Conservation (phyloP, 306 rosid species). For the Inga oerstediana region DNA sequence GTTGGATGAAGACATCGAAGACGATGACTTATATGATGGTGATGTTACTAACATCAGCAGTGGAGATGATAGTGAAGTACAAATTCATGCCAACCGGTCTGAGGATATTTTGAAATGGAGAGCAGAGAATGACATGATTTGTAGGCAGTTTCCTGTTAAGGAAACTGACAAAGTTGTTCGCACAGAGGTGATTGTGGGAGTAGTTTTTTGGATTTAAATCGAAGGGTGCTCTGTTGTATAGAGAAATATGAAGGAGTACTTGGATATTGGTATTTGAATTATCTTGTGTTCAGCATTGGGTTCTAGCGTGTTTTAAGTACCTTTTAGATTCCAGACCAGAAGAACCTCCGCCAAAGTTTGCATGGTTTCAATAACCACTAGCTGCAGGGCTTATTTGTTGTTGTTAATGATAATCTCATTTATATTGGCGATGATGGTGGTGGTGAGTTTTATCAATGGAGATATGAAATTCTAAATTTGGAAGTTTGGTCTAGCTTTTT, state of each 20-base stretch:
- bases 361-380: background rate
- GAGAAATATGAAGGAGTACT: background rate
- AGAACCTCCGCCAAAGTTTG: background rate
- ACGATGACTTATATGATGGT: slow-evolving; percentile 54
- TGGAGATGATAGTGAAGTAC: slow-evolving; percentile 62
- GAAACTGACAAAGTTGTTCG: slow-evolving; percentile 72
- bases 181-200: slow-evolving; percentile 60
- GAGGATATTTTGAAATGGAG: slow-evolving; percentile 77
- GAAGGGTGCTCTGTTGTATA: slow-evolving; percentile 8
- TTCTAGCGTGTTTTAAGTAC: slow-evolving; percentile 6
- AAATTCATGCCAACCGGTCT: slow-evolving; percentile 55
- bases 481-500: slow-evolving; percentile 13
- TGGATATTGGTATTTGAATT: slow-evolving; percentile 10
- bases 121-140: slow-evolving; percentile 70
- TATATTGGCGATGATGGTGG: background rate
- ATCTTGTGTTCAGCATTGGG: slow-evolving; percentile 23
- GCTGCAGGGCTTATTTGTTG: slow-evolving; percentile 1
- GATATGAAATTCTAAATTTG: slow-evolving; percentile 3
- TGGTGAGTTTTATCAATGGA: background rate
- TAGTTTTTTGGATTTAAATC: slow-evolving; percentile 19
- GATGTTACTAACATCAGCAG: slow-evolving; percentile 48
- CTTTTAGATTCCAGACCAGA: background rate
- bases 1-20: slow-evolving; percentile 56
- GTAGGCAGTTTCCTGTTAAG: slow-evolving; percentile 88
- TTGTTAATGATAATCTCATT: background rate